Percentiles rank a stretch among this genome's conserved stretches.
phyloP scores from a whole-genome alignment of 768 basidiomycete species.

The Tylopilus vinaceipallidus region DNA sequence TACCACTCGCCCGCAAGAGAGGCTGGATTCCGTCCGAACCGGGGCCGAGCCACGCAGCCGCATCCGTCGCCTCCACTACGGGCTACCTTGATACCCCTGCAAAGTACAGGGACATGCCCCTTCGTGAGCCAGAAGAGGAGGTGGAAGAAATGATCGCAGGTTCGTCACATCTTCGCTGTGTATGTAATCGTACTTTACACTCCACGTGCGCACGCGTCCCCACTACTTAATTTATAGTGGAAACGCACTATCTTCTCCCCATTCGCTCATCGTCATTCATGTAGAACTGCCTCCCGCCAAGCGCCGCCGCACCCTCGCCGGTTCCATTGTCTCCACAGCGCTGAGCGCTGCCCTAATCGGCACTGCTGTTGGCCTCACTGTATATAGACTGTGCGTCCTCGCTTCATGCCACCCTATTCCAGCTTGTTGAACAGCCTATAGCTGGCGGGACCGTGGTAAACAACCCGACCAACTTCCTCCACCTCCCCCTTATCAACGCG shows the following conservation, averaged over 20 bases:
- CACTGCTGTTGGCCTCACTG: constrained; percentile 82
- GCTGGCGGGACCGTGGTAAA: constrained; percentile 80
- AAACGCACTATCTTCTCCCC: constrained; percentile 14
- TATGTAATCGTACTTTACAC: constrained; percentile 23
- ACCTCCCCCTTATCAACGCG: constrained; percentile 67
- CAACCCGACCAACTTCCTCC: constrained; percentile 42
- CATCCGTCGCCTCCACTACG: constrained; percentile 50
- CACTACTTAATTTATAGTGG: constrained; percentile 11
- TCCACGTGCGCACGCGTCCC: constrained; percentile 15
- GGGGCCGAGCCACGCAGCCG: constrained; percentile 51
- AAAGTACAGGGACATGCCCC: constrained; percentile 47
- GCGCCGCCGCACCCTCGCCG: constrained; percentile 77
- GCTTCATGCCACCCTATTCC: neutral
- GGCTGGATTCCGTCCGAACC: constrained; percentile 70
- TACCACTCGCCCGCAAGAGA: constrained; percentile 53
- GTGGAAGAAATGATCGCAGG: constrained; percentile 47
- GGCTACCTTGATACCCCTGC: constrained; percentile 73
- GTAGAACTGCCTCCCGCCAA: constrained; percentile 77
- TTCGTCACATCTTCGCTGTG: constrained; percentile 28
- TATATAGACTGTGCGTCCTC: constrained; percentile 74
- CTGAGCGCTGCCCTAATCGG: constrained; percentile 84
- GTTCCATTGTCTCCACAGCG: constrained; percentile 80
- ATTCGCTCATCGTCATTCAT: constrained; percentile 46
- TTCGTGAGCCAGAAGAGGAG: constrained; percentile 35
- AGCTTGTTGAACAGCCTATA: constrained; percentile 26